phyloP scores from a whole-genome alignment of 768 basidiomycete genomes.

The Suillus fuscotomentosus region DNA sequence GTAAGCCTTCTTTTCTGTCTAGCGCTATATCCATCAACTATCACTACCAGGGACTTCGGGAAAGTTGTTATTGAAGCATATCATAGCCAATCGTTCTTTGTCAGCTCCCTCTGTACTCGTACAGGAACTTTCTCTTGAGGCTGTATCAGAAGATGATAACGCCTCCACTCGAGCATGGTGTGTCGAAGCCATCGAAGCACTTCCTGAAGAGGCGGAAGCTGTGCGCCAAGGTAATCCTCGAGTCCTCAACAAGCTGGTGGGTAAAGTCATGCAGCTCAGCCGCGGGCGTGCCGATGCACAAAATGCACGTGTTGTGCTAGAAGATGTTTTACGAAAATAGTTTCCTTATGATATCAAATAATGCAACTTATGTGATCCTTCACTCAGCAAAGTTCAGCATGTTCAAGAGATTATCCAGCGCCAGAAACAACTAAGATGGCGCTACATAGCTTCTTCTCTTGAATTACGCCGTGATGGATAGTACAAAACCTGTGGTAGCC shows the following conservation, averaged over 20 bases:
- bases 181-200: conserved; percentile 54
- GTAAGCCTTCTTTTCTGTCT: conserved; percentile 33
- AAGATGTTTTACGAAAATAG: conserved; percentile 37
- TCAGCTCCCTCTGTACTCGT: conserved; percentile 45
- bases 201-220: conserved; percentile 67
- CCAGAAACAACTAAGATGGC: background rate
- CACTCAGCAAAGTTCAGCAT: background rate
- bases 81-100: conserved; percentile 48
- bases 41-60: conserved; percentile 67
- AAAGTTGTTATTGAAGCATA: conserved; percentile 70
- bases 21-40: background rate
- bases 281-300: conserved; percentile 78
- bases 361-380: background rate
- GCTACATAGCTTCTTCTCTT: background rate
- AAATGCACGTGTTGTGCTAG: conserved; percentile 49
- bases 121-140: conserved; percentile 45
- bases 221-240: conserved; percentile 61
- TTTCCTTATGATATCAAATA: background rate
- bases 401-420: background rate
- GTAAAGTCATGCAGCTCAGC: conserved; percentile 81
- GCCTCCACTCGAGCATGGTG: conserved; percentile 55
- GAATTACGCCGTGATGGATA: background rate
- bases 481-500: background rate
- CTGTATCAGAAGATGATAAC: conserved; percentile 32
- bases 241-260: conserved; percentile 79